These are phyloP conservation scores for Cercospora canescens DNA, from an alignment of 2,329 filamentous ascomycete species.

Conservation along the genomic window DNA sequence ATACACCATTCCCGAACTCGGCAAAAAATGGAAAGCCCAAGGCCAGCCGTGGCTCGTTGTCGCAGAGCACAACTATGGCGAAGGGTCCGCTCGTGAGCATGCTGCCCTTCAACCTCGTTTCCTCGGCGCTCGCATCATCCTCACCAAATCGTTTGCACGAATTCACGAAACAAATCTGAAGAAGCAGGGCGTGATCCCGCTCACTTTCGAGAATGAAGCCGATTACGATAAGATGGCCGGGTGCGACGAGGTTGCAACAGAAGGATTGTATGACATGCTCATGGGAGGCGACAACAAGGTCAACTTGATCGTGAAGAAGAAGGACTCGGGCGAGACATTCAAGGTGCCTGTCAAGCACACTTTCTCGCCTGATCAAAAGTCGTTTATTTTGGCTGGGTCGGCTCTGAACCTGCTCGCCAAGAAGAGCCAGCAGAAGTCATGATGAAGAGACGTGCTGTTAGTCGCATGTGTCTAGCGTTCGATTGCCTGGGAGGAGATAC, in stretches of 20 bases:
- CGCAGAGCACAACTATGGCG: slow-evolving; percentile 96
- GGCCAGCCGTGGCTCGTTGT: slow-evolving; percentile 87
- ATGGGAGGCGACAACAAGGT: slow-evolving; percentile 77
- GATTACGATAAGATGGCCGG: slow-evolving; percentile 85
- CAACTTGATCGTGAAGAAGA: slow-evolving; percentile 55
- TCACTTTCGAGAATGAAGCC: slow-evolving; percentile 83
- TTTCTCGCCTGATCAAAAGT: slow-evolving; percentile 84
- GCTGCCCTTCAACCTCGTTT: slow-evolving; percentile 89
- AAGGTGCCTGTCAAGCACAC: slow-evolving; percentile 81
- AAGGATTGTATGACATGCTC: slow-evolving; percentile 82
- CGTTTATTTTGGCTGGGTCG: slow-evolving; percentile 89
- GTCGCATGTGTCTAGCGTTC: not conserved
- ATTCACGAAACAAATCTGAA: slow-evolving; percentile 97
- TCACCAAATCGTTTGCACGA: slow-evolving; percentile 83
- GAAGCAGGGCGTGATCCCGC: slow-evolving; percentile 94
- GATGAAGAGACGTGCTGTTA: not conserved
- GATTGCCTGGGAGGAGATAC: not conserved
- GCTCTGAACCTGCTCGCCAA: slow-evolving; percentile 84
- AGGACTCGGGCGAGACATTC: slow-evolving; percentile 60
- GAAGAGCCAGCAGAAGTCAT: slow-evolving; percentile 45
- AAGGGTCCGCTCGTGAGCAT: slow-evolving; percentile 86
- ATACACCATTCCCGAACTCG: slow-evolving; percentile 80
- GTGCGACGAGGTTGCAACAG: slow-evolving; percentile 78
- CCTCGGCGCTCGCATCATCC: slow-evolving; percentile 79
- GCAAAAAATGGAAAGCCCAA: slow-evolving; percentile 74